Evolutionary conservation across 179 eudicot genomes (phyloP).

Genomic region (Silene noctiflora): DNA sequence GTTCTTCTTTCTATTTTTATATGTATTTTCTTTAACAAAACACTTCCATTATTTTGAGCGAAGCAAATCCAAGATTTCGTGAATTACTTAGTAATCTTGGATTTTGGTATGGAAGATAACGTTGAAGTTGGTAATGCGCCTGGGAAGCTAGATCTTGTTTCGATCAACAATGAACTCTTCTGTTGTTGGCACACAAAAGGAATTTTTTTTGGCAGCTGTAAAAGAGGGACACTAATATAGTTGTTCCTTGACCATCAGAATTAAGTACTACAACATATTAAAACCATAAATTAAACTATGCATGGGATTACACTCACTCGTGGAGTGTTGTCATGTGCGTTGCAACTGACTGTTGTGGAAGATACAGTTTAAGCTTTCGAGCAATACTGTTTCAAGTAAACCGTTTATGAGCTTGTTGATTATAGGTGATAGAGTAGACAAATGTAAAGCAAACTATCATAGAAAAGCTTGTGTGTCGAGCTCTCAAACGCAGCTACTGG

Average conservation of each 20-base stretch:
- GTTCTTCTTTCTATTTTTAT: background rate
- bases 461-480: too few relatives aligned
- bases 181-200: too few relatives aligned
- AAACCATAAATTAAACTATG: too few relatives aligned
- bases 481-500: background rate
- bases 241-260: too few relatives aligned
- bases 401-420: background rate
- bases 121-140: too few relatives aligned
- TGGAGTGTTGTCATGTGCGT: too few relatives aligned
- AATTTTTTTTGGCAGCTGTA: too few relatives aligned
- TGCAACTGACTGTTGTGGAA: background rate
- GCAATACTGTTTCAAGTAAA: background rate
- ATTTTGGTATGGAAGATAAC: background rate
- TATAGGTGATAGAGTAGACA: background rate
- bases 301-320: too few relatives aligned
- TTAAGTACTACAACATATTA: too few relatives aligned
- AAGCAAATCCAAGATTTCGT: background rate
- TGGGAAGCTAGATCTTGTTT: too few relatives aligned
- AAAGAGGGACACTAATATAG: too few relatives aligned
- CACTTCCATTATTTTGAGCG: conserved; percentile 5
- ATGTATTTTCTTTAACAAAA: background rate
- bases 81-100: background rate
- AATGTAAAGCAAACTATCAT: background rate
- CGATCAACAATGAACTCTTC: too few relatives aligned
- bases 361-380: background rate